Evolutionary conservation across 176 grass and related monocot genomes (phyloP).

Genomic region (Cymbopogon citratus): DNA sequence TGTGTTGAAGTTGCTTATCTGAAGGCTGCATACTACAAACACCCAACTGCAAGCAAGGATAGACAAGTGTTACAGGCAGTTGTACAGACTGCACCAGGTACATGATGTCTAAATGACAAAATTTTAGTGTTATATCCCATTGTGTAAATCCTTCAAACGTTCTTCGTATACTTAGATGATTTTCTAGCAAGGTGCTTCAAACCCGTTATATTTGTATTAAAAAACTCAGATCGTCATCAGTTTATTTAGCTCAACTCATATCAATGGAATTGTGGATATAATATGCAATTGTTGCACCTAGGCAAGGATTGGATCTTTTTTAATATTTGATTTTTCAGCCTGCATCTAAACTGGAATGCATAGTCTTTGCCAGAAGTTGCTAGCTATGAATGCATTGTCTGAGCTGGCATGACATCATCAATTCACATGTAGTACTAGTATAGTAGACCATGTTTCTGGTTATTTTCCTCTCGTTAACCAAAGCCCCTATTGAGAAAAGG

Average conservation of each 20-base stretch:
- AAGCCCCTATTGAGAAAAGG: no score
- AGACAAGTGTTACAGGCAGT: conserved; percentile 74
- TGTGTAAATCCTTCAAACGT: neutral
- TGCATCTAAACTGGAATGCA: neutral
- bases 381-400: neutral
- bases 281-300: neutral
- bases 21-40: conserved; percentile 88
- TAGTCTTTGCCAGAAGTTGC: neutral
- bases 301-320: neutral
- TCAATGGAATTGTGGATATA: neutral
- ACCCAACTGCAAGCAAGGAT: conserved; percentile 67
- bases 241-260: neutral
- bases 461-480: neutral
- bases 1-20: conserved; percentile 99
- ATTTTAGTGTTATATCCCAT: conserved; percentile 9
- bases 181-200: neutral
- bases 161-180: neutral
- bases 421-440: neutral
- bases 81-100: conserved; percentile 78
- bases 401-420: neutral
- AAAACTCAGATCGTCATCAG: neutral
- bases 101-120: conserved; percentile 18
- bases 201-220: neutral
- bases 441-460: neutral
- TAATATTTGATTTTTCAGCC: neutral